A percentile compares a stretch with the other conserved stretches of the same genome.
phyloP scores from a whole-genome alignment of 2,329 filamentous ascomycete species.

The Colletotrichum theobromicola region DNA sequence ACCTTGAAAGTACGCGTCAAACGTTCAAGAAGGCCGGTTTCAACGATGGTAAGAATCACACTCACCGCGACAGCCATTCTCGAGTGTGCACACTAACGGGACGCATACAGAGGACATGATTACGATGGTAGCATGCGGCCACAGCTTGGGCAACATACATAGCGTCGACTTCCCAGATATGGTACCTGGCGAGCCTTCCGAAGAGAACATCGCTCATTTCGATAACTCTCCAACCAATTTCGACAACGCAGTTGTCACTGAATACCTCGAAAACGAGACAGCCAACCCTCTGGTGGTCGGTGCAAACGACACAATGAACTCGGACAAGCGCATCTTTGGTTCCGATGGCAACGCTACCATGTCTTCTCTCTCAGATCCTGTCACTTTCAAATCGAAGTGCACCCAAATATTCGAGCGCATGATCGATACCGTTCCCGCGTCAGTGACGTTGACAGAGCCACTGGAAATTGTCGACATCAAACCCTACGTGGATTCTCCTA shows the following conservation, averaged over 20 bases:
- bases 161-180: slow-evolving; percentile 27
- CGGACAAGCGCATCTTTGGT: slow-evolving; percentile 24
- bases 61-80: not conserved
- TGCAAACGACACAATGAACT: slow-evolving; percentile 22
- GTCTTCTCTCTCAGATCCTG: slow-evolving; percentile 37
- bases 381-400: slow-evolving; percentile 40
- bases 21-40: slow-evolving; percentile 26
- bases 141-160: slow-evolving; percentile 27
- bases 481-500: slow-evolving; percentile 28
- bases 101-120: slow-evolving; percentile 22
- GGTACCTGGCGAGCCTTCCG: not conserved
- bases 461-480: slow-evolving; percentile 34
- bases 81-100: not conserved
- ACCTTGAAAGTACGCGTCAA: slow-evolving; percentile 20
- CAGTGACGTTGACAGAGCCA: slow-evolving; percentile 30
- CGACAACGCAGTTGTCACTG: slow-evolving; percentile 23
- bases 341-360: slow-evolving; percentile 43
- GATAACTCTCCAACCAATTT: slow-evolving; percentile 28
- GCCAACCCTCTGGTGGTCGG: slow-evolving; percentile 25
- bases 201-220: slow-evolving; percentile 37
- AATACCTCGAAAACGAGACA: slow-evolving; percentile 22
- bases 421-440: slow-evolving; percentile 36
- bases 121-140: slow-evolving; percentile 27
- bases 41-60: slow-evolving; percentile 10
- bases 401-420: slow-evolving; percentile 32